These are phyloP conservation scores for Ogataea nitratoaversa DNA, from an alignment of 805 yeast genomes.

Conservation along the genomic window DNA sequence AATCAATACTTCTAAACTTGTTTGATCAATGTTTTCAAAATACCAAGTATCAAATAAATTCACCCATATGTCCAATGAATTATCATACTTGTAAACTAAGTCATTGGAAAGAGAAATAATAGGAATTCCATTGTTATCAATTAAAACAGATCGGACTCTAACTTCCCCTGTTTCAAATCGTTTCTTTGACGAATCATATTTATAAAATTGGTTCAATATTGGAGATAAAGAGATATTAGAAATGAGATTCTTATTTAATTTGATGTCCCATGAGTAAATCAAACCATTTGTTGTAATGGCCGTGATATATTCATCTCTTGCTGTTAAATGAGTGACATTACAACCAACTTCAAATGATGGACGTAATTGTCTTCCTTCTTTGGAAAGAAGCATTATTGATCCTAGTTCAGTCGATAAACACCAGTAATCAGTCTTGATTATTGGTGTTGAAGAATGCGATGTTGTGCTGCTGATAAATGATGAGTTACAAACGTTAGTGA, in stretches of 20 bases:
- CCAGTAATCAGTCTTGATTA: slow-evolving; percentile 43
- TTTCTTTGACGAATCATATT: slow-evolving; percentile 17
- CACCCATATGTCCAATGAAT: slow-evolving; percentile 42
- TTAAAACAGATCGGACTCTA: slow-evolving; percentile 17
- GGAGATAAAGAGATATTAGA: slow-evolving; percentile 50
- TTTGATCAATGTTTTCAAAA: slow-evolving; percentile 6
- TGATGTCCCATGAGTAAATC: slow-evolving; percentile 48
- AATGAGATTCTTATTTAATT: slow-evolving; percentile 29
- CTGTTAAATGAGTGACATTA: slow-evolving; percentile 36
- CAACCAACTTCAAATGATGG: slow-evolving; percentile 53
- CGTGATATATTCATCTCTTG: slow-evolving; percentile 33
- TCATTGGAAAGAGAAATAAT: slow-evolving; percentile 34
- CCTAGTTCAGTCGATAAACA: slow-evolving; percentile 59
- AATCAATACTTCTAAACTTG: background rate
- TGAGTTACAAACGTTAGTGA: slow-evolving; percentile 30
- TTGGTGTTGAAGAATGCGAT: background rate
- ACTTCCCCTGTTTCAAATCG: slow-evolving; percentile 20
- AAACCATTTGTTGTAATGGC: slow-evolving; percentile 49
- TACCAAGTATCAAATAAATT: slow-evolving; percentile 39
- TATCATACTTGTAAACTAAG: slow-evolving; percentile 41
- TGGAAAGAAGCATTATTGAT: slow-evolving; percentile 40
- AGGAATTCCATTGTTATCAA: slow-evolving; percentile 38
- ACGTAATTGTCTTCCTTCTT: slow-evolving; percentile 40
- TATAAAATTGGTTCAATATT: slow-evolving; percentile 38
- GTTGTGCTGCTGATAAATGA: slow-evolving; percentile 33